Conservation (phyloP, 371 early-diverging fungal genomes). For the Mortierella sp. region DNA sequence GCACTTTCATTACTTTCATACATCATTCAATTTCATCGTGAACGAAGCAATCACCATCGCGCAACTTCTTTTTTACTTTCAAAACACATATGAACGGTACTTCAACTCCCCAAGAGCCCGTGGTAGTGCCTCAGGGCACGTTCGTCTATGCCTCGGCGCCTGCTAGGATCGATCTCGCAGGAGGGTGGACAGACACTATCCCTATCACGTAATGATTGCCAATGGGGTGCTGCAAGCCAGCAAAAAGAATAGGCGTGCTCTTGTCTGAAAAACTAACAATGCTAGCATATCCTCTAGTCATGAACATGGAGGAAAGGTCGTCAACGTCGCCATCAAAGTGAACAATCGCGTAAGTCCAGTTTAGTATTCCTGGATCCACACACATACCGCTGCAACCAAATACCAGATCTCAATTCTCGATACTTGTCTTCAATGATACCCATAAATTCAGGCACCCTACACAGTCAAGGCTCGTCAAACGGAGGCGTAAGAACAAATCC, state of each 20-base stretch:
- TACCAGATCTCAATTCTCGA: not conserved
- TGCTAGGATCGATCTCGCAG: constrained; percentile 46
- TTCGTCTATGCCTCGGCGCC: constrained; percentile 46
- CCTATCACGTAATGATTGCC: constrained; percentile 34
- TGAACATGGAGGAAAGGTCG: constrained; percentile 51
- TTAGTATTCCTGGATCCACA: not conserved
- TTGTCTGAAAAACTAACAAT: not conserved
- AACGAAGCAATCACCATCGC: not conserved
- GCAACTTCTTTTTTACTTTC: no score
- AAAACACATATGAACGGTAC: not conserved
- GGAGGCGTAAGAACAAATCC: constrained; percentile 15
- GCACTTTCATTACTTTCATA: not conserved
- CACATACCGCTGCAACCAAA: not conserved
- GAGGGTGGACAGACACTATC: constrained; percentile 46
- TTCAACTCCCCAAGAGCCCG: not conserved
- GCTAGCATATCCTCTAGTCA: constrained; percentile 10
- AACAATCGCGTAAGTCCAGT: constrained; percentile 28
- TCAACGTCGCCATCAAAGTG: constrained; percentile 45
- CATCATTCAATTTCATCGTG: not conserved
- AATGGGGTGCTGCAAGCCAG: not conserved
- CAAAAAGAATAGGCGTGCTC: not conserved
- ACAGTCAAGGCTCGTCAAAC: constrained; percentile 34
- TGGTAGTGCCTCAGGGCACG: constrained; percentile 28
- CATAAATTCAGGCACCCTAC: constrained; percentile 10
- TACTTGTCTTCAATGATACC: not conserved